These are phyloP conservation scores for Pleurotus pulmonarius DNA, from an alignment of 768 basidiomycete genomes.

Conservation along the genomic window DNA sequence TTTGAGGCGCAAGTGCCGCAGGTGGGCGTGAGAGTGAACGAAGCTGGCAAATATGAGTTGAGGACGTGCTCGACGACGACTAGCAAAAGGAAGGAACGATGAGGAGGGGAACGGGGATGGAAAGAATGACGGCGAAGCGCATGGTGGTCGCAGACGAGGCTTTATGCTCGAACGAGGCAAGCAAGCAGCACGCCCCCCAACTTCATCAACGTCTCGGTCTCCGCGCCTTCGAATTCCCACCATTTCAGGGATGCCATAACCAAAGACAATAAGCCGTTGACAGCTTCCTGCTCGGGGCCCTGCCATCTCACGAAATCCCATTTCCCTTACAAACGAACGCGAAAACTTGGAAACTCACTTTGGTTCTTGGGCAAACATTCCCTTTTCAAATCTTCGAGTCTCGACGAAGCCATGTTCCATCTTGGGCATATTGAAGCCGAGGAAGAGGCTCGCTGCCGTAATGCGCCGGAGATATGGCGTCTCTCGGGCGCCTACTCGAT, in stretches of 20 bases:
- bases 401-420: no score
- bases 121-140: conserved; percentile 18
- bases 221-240: conserved; percentile 4
- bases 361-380: no score
- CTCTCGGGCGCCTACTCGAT: background rate
- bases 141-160: conserved; percentile 15
- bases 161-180: conserved; percentile 30
- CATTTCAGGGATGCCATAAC: conserved; percentile 2
- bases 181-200: background rate
- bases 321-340: background rate
- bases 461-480: no score
- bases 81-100: conserved; percentile 5
- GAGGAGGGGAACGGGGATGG: conserved; percentile 15
- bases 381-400: no score
- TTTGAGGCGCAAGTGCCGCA: conserved; percentile 18
- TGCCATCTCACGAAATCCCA: background rate
- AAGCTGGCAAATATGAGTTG: background rate
- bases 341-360: background rate
- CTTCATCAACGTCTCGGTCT: background rate
- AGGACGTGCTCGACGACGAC: background rate
- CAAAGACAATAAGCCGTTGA: background rate
- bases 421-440: no score
- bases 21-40: conserved; percentile 11
- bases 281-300: background rate
- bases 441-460: no score